These are phyloP conservation scores for Nothopassalora personata DNA, from an alignment of 2,329 filamentous ascomycete genomes.

Conservation along the genomic window DNA sequence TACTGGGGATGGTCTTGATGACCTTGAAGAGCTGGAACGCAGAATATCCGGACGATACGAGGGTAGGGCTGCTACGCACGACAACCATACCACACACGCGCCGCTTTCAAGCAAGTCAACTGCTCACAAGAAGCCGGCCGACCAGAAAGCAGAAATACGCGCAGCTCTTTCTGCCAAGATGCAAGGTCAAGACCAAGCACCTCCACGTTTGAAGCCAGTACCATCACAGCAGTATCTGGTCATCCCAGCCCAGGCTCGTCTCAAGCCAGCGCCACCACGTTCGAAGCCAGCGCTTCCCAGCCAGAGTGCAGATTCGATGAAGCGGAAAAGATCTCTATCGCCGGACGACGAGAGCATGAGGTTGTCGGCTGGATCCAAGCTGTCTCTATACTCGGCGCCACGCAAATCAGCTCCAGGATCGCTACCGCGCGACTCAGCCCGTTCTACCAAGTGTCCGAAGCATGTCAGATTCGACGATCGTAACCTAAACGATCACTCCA, in stretches of 20 bases:
- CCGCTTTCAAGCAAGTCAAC: no score
- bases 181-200: neutral
- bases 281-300: neutral
- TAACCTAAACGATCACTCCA: neutral
- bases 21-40: neutral
- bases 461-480: neutral
- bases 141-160: neutral
- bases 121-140: no score
- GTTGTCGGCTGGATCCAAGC: neutral
- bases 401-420: neutral
- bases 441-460: neutral
- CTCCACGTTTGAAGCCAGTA: neutral
- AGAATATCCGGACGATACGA: neutral
- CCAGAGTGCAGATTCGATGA: neutral
- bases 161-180: neutral
- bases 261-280: neutral
- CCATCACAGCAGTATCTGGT: neutral
- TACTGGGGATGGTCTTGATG: slow-evolving; percentile 3
- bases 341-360: neutral
- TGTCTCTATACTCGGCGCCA: neutral
- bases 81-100: neutral
- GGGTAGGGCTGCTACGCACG: neutral
- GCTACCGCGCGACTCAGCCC: neutral
- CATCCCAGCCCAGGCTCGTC: neutral
- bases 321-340: neutral